Base-by-base conservation (phyloP, 2,329 filamentous ascomycete genomes). In the Cercospora sp. region DNA sequence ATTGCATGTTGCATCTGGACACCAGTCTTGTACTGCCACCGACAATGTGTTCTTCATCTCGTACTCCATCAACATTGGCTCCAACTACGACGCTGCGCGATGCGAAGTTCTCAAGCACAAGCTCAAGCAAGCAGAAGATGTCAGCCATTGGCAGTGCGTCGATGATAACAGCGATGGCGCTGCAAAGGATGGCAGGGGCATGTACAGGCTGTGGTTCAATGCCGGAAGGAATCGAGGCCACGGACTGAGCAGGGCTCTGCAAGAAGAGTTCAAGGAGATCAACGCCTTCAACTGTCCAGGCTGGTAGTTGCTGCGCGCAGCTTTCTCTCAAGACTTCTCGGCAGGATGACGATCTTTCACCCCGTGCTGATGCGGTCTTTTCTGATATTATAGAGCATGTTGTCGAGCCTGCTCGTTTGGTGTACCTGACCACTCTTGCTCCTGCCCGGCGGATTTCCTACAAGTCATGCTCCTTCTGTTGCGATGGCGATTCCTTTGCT, bases 231-330 rank as follows among this genome's bases (percentile, higher is more conserved):
- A 45, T 23, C 36, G 39, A 62, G 60, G 60, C 26, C 10, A 18
- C 5, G 60, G 60, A 18, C 42, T 62, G 60, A 62, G 28, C 42
- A 30, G 36, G n/a, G 36, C 39, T 42, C 10, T 62, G 26, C 26
- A 45, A 31, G 39, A 62, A 62, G 36, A 48, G 16, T 59, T 59
- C 55, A 12, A 59, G 6, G 45, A 57, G 16, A 60, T 67, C 57
- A 64, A 67, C 12, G 42, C 39, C 45, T 67, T 67, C 61, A 67
- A 67, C 13, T 67, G 66, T 13, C 66, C 66, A 30, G 48, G 39
- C 39, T 62, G 60, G 55, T 59, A 28, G 23, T 28, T 3, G 23
- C 9, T 30, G 48, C 1, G 6, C 23, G 23, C 2, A 7, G 3
- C 23, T n/a, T 9, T n/a, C 45, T 51, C 26, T 28, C 45, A 23